Evolutionary conservation across 2,329 filamentous ascomycete genomes (phyloP), one percentile per base, ranked within the genome.

Genomic region (Ceratocystis cubensis): DNA sequence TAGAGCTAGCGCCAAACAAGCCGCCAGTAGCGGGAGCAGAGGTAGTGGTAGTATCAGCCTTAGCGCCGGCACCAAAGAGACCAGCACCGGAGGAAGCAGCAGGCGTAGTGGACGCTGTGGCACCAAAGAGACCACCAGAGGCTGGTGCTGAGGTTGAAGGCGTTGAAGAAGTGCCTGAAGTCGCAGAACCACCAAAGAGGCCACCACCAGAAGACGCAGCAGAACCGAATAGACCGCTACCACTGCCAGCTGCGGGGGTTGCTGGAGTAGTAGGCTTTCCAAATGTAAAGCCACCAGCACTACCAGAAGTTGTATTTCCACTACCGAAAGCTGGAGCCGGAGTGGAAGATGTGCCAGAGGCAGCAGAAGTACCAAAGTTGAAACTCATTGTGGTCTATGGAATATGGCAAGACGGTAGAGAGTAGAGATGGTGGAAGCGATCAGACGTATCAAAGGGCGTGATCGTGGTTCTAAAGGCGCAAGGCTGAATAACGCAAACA

Each of bases 21-120:
- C 4, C 78, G 45, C 82, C 82, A 25, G 81, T 81, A 17, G 82
- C 81, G 45, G 82, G 83, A 1, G 81, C 83, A 20, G 81, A 83
- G 65, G 76, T 75, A 53, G 71, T 68, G n/a, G 48, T 71, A 67
- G 44, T 71, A 68, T 44, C 25, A 37, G 44, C 13, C 17, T 46
- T 41, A 33, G 53, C n/a, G 41, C 17, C 17, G 25, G 25, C 56
- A 56, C 78, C 78, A 71, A 82, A 81, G 7, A 80, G 70, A 25
- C 73, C 71, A 15, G 75, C 75, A 5, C 75, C 71, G 59, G 79
- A 75, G 28, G 77, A 73, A 13, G 76, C 74, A 62, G 74, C 74
- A n/a, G 77, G n/a, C 13, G 65, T 75, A 44, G 74, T 72, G 17
- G 76, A 64, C 10, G 41, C 45, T 6, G 64, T 17, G 17, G 48